Evolutionary conservation across 1,139 yeast species (phyloP).

Genomic region (Waltiozyma sp.): DNA sequence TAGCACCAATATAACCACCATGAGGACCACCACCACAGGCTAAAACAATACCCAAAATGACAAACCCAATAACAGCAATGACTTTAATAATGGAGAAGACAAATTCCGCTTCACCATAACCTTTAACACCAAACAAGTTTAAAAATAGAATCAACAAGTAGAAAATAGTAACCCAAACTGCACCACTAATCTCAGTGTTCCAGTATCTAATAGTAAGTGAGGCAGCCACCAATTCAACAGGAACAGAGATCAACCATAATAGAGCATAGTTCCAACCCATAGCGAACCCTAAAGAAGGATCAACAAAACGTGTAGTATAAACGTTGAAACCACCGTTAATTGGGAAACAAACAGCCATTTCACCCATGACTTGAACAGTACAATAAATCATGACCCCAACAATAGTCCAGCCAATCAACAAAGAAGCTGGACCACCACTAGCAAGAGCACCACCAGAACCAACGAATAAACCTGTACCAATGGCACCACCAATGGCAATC

Average conservation of each 20-base stretch:
- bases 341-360: conserved; percentile 57
- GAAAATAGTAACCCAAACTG: conserved; percentile 57
- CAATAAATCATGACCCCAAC: conserved; percentile 48
- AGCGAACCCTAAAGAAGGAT: conserved; percentile 68
- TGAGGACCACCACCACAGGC: conserved; percentile 47
- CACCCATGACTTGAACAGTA: conserved; percentile 62
- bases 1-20: conserved; percentile 44
- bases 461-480: conserved; percentile 58
- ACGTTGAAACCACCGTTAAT: conserved; percentile 66
- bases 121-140: conserved; percentile 47
- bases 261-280: conserved; percentile 64
- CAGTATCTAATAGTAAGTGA: conserved; percentile 60
- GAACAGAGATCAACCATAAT: conserved; percentile 61
- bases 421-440: conserved; percentile 60
- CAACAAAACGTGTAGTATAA: conserved; percentile 54
- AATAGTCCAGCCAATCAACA: conserved; percentile 46
- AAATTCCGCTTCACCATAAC: conserved; percentile 54
- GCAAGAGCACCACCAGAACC: conserved; percentile 55
- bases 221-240: conserved; percentile 65
- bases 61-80: conserved; percentile 53
- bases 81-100: conserved; percentile 49
- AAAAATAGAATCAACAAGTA: conserved; percentile 43
- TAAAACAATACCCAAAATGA: conserved; percentile 57
- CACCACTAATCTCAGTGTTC: conserved; percentile 45
- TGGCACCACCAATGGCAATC: conserved; percentile 84